Base-by-base conservation (phyloP, 345 rosid species). In the Anacardium occidentale region DNA sequence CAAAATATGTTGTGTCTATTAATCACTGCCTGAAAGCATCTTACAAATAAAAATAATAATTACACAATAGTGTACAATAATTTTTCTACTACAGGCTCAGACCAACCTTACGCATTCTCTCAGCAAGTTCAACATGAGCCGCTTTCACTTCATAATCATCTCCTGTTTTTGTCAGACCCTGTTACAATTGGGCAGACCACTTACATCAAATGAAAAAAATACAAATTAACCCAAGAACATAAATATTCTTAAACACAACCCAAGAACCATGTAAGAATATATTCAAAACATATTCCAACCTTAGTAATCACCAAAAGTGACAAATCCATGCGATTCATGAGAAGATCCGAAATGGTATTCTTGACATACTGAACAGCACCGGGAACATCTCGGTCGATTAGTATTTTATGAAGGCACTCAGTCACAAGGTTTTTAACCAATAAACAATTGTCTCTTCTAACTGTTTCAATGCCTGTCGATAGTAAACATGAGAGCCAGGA, bases 51-150 rank as follows among this genome's bases (percentile, higher is more conserved):
- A 6, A 37, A 37, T 3, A 34, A 4, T 37, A 7, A 37, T 37
- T 7, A 5, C 42, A 37, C 1, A 37, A 37, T 37, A 5, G 8
- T 37, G 8, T 37, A 9, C 42, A 37, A 37, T 37, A 37, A 5
- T 37, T 37, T 37, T 37, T 37, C 42, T 37, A 37, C 0, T 63
- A 44, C 53, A 58, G 70, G 76, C 69, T 53, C 78, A 12, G 26
- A 82, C 79, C 22, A 73, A 95, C 98, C 98, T 91, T 95, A 77
- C 98, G 97, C 98, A 95, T 95, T 72, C 99, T 96, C 76, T 95
- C 98, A 69, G 98, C 99, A 74, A 95, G 96, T 81, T 92, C 91
- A 71, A 88, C 99, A 77, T 95, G 98, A 78, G 98, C 99, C 71
- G 96, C 74, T 86, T 95, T 95, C 53, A 91, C 94, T 85, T 92